Percentiles rank a stretch among this genome's conserved stretches.
These are phyloP conservation scores for Penicillium sp. DNA, from an alignment of 2,329 filamentous ascomycete species.

Conservation along the genomic window DNA sequence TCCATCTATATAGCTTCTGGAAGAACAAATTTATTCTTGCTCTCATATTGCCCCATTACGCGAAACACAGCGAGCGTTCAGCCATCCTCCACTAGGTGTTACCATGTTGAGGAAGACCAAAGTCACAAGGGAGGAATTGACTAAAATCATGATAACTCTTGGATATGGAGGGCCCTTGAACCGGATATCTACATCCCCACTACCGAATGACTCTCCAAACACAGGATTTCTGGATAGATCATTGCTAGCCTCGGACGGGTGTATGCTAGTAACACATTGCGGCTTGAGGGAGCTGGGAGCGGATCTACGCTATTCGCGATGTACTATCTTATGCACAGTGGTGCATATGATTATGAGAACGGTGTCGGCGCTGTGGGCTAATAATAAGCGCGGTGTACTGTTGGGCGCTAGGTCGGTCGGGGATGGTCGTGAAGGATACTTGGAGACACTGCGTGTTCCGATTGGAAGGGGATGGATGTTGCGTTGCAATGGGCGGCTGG, in stretches of 20 bases:
- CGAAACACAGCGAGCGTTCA: too few relatives aligned
- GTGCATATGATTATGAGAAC: conserved; percentile 42
- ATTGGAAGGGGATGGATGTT: conserved; percentile 44
- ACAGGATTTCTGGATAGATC: conserved; percentile 35
- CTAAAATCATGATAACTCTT: conserved; percentile 36
- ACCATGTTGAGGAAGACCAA: conserved; percentile 36
- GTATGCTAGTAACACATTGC: conserved; percentile 37
- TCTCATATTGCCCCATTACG: conserved; percentile 40
- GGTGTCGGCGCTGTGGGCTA: conserved; percentile 44
- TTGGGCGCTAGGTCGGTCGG: conserved; percentile 23
- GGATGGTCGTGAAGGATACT: conserved; percentile 39
- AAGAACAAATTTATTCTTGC: conserved; percentile 41
- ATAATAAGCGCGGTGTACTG: conserved; percentile 47
- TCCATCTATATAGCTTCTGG: conserved; percentile 1
- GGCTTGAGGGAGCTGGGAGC: conserved; percentile 35
- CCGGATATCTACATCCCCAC: conserved; percentile 50
- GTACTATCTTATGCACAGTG: conserved; percentile 39
- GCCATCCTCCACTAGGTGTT: conserved; percentile 44
- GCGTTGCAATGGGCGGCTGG: conserved; percentile 41
- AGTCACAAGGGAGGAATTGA: conserved; percentile 19
- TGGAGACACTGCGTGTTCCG: conserved; percentile 46
- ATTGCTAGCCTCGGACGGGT: conserved; percentile 36
- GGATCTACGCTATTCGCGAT: conserved; percentile 49
- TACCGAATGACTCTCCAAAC: conserved; percentile 38
- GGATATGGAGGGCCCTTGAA: conserved; percentile 37